Evolutionary conservation across 1,284 basidiomycete species (phyloP).

Genomic region (Malassezia nana): DNA sequence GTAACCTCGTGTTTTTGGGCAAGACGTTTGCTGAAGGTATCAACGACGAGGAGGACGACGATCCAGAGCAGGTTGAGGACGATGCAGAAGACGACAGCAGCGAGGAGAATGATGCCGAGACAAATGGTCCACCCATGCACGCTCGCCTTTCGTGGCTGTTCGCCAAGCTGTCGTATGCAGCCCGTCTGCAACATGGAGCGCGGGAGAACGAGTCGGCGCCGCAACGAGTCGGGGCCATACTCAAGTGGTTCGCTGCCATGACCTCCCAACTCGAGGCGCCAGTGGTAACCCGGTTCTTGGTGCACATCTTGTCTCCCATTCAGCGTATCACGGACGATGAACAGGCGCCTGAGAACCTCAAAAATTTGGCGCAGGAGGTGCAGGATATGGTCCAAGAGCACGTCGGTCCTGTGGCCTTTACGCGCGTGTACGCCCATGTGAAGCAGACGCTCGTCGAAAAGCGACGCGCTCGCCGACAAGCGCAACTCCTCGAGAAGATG

Average conservation of each 20-base stretch:
- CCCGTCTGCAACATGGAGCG: slow-evolving; percentile 50
- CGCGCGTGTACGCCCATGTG: slow-evolving; percentile 66
- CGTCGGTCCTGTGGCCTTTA: slow-evolving; percentile 73
- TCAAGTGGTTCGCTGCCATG: slow-evolving; percentile 79
- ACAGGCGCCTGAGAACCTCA: slow-evolving; percentile 58
- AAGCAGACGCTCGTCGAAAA: slow-evolving; percentile 62
- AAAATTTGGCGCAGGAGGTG: slow-evolving; percentile 69
- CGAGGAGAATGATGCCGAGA: slow-evolving; percentile 29
- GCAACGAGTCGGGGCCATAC: slow-evolving; percentile 4
- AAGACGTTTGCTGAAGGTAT: slow-evolving; percentile 51
- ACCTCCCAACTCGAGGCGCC: slow-evolving; percentile 59
- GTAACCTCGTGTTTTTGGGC: slow-evolving; percentile 83
- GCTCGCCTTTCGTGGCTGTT: slow-evolving; percentile 71
- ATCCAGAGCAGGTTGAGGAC: slow-evolving; percentile 10
- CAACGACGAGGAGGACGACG: slow-evolving; percentile 11
- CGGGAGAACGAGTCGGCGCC: slow-evolving; percentile 22
- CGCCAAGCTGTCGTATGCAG: slow-evolving; percentile 81
- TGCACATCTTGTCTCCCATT: slow-evolving; percentile 73
- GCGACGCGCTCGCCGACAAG: slow-evolving; percentile 63
- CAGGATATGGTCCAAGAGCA: slow-evolving; percentile 76
- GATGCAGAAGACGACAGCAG: slow-evolving; percentile 14
- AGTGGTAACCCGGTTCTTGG: slow-evolving; percentile 60
- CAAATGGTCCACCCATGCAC: slow-evolving; percentile 20
- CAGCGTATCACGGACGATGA: slow-evolving; percentile 71
- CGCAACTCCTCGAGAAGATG: slow-evolving; percentile 52